Evolutionary conservation across 2,329 filamentous ascomycete genomes (phyloP).

Genomic region (Aspergillus novofumigatus): DNA sequence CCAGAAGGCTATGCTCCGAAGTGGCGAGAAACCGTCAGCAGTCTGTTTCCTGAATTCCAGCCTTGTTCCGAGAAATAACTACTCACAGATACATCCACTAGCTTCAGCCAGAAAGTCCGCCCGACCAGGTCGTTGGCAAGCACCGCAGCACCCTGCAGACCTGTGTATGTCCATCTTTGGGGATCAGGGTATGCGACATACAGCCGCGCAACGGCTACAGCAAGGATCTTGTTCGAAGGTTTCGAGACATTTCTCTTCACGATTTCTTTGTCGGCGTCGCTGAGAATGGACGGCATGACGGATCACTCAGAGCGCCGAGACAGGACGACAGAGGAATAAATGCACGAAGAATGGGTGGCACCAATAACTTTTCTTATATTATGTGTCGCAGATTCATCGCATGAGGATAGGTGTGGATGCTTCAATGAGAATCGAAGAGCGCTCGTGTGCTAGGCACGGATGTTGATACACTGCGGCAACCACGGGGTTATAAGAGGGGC

Average conservation of each 20-base stretch:
- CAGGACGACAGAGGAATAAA: slow-evolving; percentile 9
- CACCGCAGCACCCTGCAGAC: slow-evolving; percentile 84
- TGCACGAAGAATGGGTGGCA: slow-evolving; percentile 15
- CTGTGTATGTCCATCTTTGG: slow-evolving; percentile 88
- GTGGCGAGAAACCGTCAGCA: slow-evolving; percentile 6
- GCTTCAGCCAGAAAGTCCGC: slow-evolving; percentile 94
- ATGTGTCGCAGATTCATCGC: slow-evolving; percentile 16
- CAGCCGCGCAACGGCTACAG: slow-evolving; percentile 86
- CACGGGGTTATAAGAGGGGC: slow-evolving; percentile 2
- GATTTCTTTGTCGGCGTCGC: slow-evolving; percentile 90
- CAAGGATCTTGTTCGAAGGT: slow-evolving; percentile 93
- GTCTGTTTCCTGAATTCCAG: slow-evolving; percentile 1
- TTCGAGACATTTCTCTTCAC: slow-evolving; percentile 94
- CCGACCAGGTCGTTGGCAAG: slow-evolving; percentile 92
- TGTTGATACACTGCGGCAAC: slow-evolving; percentile 8
- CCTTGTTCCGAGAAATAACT: slow-evolving; percentile 2
- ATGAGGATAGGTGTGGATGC: slow-evolving; percentile 3
- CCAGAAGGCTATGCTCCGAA: slow-evolving; percentile 58
- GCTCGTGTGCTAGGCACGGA: slow-evolving; percentile 12
- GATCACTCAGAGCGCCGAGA: slow-evolving; percentile 9
- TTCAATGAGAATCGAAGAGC: slow-evolving; percentile 6
- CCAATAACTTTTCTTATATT: slow-evolving; percentile 5
- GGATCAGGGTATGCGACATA: slow-evolving; percentile 88
- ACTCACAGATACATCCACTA: slow-evolving; percentile 91
- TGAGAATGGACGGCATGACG: slow-evolving; percentile 64